Evolutionary conservation across 768 basidiomycete genomes (phyloP).

Genomic region (Daedaleopsis sinensis): DNA sequence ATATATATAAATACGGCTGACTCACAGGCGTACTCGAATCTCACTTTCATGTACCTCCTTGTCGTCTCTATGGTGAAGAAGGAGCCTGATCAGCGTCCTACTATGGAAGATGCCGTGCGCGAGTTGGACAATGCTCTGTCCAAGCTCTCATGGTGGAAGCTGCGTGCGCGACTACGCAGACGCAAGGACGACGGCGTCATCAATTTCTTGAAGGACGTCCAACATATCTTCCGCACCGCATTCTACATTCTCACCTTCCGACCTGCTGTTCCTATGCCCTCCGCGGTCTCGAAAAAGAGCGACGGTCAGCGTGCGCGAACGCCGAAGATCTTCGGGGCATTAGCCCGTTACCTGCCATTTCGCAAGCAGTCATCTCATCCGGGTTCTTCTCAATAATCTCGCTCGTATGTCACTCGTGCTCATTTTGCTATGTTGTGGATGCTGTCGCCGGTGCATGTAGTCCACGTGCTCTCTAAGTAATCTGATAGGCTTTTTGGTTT

Average conservation of each 20-base stretch:
- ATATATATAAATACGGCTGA: slow-evolving; percentile 7
- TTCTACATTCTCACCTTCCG: slow-evolving; percentile 4
- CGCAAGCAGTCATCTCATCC: too few relatives aligned
- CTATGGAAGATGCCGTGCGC: slow-evolving; percentile 16
- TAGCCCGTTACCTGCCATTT: too few relatives aligned
- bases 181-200: slow-evolving; percentile 2
- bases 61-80: slow-evolving; percentile 27
- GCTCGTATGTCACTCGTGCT: too few relatives aligned
- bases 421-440: too few relatives aligned
- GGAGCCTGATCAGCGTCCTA: slow-evolving; percentile 29
- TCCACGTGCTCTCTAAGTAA: too few relatives aligned
- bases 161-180: background rate
- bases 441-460: too few relatives aligned
- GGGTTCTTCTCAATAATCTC: too few relatives aligned
- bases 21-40: background rate
- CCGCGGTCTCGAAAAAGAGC: too few relatives aligned
- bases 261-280: background rate
- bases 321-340: too few relatives aligned
- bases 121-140: slow-evolving; percentile 11
- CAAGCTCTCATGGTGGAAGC: slow-evolving; percentile 9
- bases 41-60: slow-evolving; percentile 27
- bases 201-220: background rate
- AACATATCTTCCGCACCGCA: slow-evolving; percentile 4
- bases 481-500: too few relatives aligned
- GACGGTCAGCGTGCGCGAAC: too few relatives aligned